Base-by-base conservation (phyloP, 495 filamentous ascomycete genomes). In the Staphylotrichum tortipilum region DNA sequence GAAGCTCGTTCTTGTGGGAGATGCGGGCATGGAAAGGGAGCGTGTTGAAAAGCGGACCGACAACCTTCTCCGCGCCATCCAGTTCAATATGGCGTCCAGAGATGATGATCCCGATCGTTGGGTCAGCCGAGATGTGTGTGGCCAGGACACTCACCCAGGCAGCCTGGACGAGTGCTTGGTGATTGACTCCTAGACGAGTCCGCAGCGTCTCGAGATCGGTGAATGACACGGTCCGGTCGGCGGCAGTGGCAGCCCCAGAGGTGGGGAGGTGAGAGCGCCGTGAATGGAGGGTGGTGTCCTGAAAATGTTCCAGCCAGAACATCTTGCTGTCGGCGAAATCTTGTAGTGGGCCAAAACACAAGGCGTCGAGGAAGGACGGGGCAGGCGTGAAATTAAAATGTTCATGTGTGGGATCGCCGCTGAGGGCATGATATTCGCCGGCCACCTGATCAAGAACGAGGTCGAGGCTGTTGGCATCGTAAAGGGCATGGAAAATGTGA, bases 31-130 rank as follows among this genome's bases (percentile, higher is more conserved):
- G 66, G 57, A 83, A 85, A 7, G 90, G 87, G 0, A 95, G 70
- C 0, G 90, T 95, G 64, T 96, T 97, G 74, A 97, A 94, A 4
- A 95, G 63, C 1, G 91, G 91, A 0, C 92, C 92, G 44, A 90
- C 78, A 7, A 85, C 76, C 8, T 73, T 66, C 29, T 94, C 88
- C 12, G 81, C 77, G 1, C 71, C 76, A 23, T 83, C 75, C 17
- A 83, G 60, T 21, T 83, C 75, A 2, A 94, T 73, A 10, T 78
- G 72, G 44, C 87, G 73, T 3, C 87, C 87, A 15, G 86, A 85
- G 2, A 84, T 75, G 18, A 92, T 73, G 6, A 85, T 63, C 2
- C 86, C 86, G 44, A 87, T 72, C 1, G 78, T 74, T 6, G 65
- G 64, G 11, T 59, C 57, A 6, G 50, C 30, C 6, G 47, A 36